Conservation (phyloP, 1,284 basidiomycete genomes). For the Naganishia liquefaciens region DNA sequence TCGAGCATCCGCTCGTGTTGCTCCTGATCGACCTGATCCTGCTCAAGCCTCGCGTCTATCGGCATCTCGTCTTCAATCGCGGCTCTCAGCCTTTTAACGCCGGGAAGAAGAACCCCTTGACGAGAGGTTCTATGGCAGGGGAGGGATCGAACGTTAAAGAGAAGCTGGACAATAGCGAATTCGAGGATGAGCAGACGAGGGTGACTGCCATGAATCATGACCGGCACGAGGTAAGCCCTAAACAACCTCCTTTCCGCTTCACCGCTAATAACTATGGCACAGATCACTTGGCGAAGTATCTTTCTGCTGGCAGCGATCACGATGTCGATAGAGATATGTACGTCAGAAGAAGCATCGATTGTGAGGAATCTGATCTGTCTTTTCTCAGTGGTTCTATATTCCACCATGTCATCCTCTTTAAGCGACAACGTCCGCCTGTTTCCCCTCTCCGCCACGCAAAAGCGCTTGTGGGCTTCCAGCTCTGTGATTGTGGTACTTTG, state of each 20-base stretch:
- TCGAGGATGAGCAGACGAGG: conserved; percentile 1
- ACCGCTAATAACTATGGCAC: neutral
- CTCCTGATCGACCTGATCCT: conserved; percentile 81
- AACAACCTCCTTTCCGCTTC: neutral
- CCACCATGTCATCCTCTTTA: neutral
- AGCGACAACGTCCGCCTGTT: neutral
- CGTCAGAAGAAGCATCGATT: conserved; percentile 30
- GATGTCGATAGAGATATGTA: conserved; percentile 32
- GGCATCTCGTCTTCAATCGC: conserved; percentile 86
- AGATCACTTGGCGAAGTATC: conserved; percentile 16
- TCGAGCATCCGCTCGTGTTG: conserved; percentile 78
- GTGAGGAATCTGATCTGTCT: neutral
- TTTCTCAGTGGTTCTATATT: conserved; percentile 9
- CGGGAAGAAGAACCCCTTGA: neutral
- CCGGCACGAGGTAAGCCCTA: neutral
- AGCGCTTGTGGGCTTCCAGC: conserved; percentile 1
- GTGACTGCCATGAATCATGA: conserved; percentile 13
- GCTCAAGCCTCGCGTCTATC: conserved; percentile 80
- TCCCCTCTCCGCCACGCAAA: neutral
- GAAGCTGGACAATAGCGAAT: neutral
- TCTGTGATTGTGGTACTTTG: conserved; percentile 10
- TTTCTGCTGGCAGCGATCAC: conserved; percentile 12
- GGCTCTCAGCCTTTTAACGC: conserved; percentile 61
- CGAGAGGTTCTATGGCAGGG: neutral
- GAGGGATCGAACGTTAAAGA: neutral